Base-by-base conservation (phyloP, 306 rosid species). In the Prunus armeniaca region DNA sequence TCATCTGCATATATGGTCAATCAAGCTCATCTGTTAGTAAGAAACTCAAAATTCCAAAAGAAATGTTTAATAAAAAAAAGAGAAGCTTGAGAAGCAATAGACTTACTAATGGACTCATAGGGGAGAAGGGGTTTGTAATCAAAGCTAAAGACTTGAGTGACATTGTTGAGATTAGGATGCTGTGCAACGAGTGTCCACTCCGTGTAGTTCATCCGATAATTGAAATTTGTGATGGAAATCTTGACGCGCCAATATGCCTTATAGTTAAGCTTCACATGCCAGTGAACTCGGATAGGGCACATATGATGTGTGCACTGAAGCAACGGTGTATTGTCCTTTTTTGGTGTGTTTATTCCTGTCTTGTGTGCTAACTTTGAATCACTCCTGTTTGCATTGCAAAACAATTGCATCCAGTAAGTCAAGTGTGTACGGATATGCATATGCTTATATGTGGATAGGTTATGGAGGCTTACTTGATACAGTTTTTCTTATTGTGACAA, bases 71-170 rank as follows among this genome's bases (percentile, higher is more conserved):
- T 0, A 38, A 34, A 18, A 63, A 24, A 14, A 6, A 5, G 12
- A 13, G 19, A 13, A 9, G 71, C 51, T 55, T 28, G 0, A 9
- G 17, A 67, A 69, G n/a, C 69, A 24, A 56, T 11, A 27, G 38
- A 63, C 97, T 87, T 76, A 93, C 98, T 91, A 80, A 93, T 88
- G 86, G 97, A 76, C 79, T 91, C 80, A 79, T 87, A 93, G 73
- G 98, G 90, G 72, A 88, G 87, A 69, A 93, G 92, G 57, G 98
- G 93, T 79, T 87, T 89, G 86, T 93, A 91, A 58, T 84, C 90
- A 82, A 91, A 93, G 85, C 98, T 93, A 71, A 88, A 93, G 41
- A 93, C 98, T 89, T 88, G 96, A 20, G 98, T 89, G 74, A 93
- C 86, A 76, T 93, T 93, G 76, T 82, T 93, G 83, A 93, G 97